Evolutionary conservation across 768 basidiomycete genomes (phyloP).

Genomic region (Boletus pseudopeckii): DNA sequence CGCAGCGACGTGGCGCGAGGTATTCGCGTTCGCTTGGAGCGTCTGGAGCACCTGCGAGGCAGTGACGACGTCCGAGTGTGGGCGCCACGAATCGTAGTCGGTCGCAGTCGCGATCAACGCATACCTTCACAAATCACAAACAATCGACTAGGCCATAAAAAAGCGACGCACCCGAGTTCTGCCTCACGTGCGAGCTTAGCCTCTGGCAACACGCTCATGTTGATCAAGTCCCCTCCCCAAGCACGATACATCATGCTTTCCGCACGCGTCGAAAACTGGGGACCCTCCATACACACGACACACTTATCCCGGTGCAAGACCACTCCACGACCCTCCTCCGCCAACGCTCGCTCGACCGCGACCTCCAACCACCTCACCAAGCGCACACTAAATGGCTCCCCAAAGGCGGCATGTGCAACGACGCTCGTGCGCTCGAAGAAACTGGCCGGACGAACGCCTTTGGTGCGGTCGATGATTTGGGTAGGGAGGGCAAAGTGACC

Average conservation of each 20-base stretch:
- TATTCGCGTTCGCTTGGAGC: conserved; percentile 81
- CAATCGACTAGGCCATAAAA: neutral
- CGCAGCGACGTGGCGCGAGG: conserved; percentile 72
- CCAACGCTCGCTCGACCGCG: conserved; percentile 61
- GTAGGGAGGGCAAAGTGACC: conserved; percentile 85
- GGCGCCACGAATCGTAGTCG: conserved; percentile 95
- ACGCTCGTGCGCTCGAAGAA: conserved; percentile 82
- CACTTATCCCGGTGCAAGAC: conserved; percentile 79
- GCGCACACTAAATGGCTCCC: conserved; percentile 78
- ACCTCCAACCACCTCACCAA: conserved; percentile 65
- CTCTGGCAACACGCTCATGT: conserved; percentile 97
- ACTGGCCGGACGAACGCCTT: conserved; percentile 82
- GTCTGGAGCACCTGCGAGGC: conserved; percentile 90
- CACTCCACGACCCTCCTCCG: conserved; percentile 53
- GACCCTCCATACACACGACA: conserved; percentile 96
- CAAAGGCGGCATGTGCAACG: conserved; percentile 92
- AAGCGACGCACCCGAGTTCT: conserved; percentile 66
- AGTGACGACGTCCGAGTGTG: conserved; percentile 76
- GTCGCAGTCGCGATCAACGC: conserved; percentile 88
- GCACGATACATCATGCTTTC: conserved; percentile 92
- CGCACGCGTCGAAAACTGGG: conserved; percentile 96
- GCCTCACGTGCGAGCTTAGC: conserved; percentile 96
- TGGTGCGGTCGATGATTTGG: conserved; percentile 96
- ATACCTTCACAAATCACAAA: conserved; percentile 51
- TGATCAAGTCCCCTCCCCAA: conserved; percentile 93